Conservation (phyloP, 1,284 basidiomycete species). For the Marasmius tenuissimus region DNA sequence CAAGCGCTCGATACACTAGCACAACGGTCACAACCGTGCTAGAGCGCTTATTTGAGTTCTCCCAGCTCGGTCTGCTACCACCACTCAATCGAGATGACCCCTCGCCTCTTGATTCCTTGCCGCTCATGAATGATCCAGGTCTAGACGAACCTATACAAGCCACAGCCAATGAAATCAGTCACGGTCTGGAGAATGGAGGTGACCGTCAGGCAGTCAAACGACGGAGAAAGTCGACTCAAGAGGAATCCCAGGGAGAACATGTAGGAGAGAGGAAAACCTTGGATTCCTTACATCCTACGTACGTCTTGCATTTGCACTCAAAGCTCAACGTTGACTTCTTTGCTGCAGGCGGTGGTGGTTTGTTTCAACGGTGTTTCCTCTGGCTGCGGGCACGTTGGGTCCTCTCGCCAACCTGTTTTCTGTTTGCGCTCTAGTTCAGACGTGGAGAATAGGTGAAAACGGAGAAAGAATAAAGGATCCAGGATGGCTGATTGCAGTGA, state of each 20-base stretch:
- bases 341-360: conserved; percentile 37
- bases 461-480: conserved; percentile 27
- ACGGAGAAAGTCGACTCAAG: not conserved
- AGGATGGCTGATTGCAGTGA: conserved; percentile 28
- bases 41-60: no score
- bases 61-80: no score
- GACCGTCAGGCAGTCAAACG: not conserved
- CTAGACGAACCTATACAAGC: conserved; percentile 19
- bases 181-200: not conserved
- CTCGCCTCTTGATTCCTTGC: not conserved
- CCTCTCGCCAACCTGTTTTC: conserved; percentile 38
- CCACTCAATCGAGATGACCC: no score
- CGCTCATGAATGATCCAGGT: conserved; percentile 22
- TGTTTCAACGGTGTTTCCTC: conserved; percentile 36
- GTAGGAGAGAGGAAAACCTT: not conserved
- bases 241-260: conserved; percentile 4
- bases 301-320: not conserved
- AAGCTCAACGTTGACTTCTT: not conserved
- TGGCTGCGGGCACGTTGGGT: conserved; percentile 38
- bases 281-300: not conserved
- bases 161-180: conserved; percentile 7
- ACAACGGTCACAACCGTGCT: no score
- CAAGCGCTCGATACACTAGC: no score
- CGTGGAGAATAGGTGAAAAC: conserved; percentile 27
- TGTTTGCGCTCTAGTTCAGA: conserved; percentile 32